Percentiles rank a stretch among this genome's conserved stretches.
phyloP scores from a whole-genome alignment of 768 basidiomycete species.

The Trichaptum fuscoviolaceum region DNA sequence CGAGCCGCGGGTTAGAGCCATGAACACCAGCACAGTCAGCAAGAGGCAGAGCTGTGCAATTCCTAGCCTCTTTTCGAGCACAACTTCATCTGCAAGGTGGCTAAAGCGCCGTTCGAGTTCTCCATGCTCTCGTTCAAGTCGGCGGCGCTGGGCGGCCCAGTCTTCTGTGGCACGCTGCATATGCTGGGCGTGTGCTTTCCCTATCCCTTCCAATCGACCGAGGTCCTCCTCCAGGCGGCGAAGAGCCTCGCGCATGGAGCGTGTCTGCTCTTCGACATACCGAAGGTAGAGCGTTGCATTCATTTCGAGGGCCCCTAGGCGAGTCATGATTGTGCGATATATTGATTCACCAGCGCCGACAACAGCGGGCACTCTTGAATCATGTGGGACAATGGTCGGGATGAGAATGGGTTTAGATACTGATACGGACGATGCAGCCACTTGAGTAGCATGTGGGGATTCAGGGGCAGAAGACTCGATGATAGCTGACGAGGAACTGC shows the following conservation, averaged over 20 bases:
- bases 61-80: conserved; percentile 84
- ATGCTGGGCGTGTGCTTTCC: conserved; percentile 62
- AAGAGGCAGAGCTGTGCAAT: conserved; percentile 84
- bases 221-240: conserved; percentile 72
- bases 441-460: conserved; percentile 3
- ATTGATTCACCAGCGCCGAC: conserved; percentile 75
- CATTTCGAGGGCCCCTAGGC: conserved; percentile 75
- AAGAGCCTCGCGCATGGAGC: conserved; percentile 68
- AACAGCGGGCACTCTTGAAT: conserved; percentile 8
- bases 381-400: conserved; percentile 6
- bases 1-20: conserved; percentile 79
- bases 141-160: conserved; percentile 60
- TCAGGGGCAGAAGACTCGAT: neutral
- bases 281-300: conserved; percentile 80
- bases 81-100: conserved; percentile 77
- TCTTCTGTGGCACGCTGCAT: conserved; percentile 61
- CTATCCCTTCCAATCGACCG: conserved; percentile 67
- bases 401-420: conserved; percentile 15
- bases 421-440: conserved; percentile 9
- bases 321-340: conserved; percentile 94
- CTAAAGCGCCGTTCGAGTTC: conserved; percentile 68
- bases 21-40: conserved; percentile 78
- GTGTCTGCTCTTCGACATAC: conserved; percentile 88
- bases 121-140: conserved; percentile 65
- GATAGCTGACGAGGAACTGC: neutral